phyloP scores from a whole-genome alignment of 441 rosid genomes.

The Aquilaria agallochum region DNA sequence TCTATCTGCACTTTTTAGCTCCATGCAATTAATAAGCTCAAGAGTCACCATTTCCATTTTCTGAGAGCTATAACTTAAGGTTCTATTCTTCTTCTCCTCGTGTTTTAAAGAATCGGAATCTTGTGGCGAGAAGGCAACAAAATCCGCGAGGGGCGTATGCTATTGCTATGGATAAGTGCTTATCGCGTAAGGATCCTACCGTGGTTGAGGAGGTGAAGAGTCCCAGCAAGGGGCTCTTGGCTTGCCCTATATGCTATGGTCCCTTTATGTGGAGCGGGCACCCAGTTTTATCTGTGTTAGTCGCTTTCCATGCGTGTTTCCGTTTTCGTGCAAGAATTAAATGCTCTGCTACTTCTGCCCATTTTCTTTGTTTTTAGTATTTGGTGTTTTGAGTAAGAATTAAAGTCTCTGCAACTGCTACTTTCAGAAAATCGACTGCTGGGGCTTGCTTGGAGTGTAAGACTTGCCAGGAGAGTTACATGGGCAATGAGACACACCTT shows the following conservation, averaged over 20 bases:
- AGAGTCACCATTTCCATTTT: no score
- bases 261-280: conserved; percentile 30
- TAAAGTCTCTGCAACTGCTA: no score
- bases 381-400: background rate
- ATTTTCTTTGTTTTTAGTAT: conserved; percentile 2
- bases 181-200: conserved; percentile 28
- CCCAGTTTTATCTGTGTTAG: conserved; percentile 42
- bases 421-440: conserved; percentile 33
- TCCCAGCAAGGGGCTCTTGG: conserved; percentile 33
- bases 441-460: conserved; percentile 40
- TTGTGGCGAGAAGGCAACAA: background rate
- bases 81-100: no score
- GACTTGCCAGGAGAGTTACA: conserved; percentile 55
- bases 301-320: background rate
- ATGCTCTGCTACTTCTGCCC: background rate
- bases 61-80: no score
- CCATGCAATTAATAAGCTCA: no score
- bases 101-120: no score
- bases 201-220: conserved; percentile 31
- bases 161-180: conserved; percentile 5
- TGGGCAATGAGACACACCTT: conserved; percentile 54
- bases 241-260: conserved; percentile 70
- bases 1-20: no score
- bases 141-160: conserved; percentile 14
- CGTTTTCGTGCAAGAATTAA: background rate